Base-by-base conservation (phyloP, 495 filamentous ascomycete species). In the Aspergillus diversus region DNA sequence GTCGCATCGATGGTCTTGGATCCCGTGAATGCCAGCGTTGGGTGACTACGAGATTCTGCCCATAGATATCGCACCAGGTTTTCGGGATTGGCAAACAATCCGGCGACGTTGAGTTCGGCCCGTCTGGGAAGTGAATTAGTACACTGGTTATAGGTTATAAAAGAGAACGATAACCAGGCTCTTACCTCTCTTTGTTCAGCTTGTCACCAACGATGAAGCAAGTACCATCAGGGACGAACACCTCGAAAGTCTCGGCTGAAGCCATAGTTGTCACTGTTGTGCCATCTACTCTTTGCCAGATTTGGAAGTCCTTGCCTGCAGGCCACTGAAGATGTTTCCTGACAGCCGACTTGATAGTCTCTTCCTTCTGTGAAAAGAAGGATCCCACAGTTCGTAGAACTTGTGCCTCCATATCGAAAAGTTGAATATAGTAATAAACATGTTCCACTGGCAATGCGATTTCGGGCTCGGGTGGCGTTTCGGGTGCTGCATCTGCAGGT, bases 381-480 rank as follows among this genome's bases (percentile, higher is more conserved):
- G 75, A 77, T 21, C 77, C 91, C 21, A 89, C 83, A 2, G 84
- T 86, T 21, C 69, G 71, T 4, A 81, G 69, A 1, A 66, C 69
- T 63, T 79, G 81, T n/a, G 68, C 72, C 21, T 84, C 78, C 34
- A 71, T 71, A 59, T 84, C 83, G 53, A 86, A 86, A 31, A 79
- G 60, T 68, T 82, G 82, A 53, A 81, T 77, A 60, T 82, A 82
- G 61, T 82, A 81, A 55, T 83, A 84, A 5, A 76, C 71, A 53
- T 81, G 74, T 1, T 72, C 73, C 17, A 78, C 71, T 12, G 75
- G 76, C 32, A 73, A 42, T 4, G 63, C 55, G 5, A 71, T 65
- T 13, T 67, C 61, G 3, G 60, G 43, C 51, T 65, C 57, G n/a
- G 59, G 31, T 31, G 64, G 60, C n/a, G 63, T 51, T 13, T n/a